Conservation (phyloP, 306 rosid species). For the Acacia acuminata region DNA sequence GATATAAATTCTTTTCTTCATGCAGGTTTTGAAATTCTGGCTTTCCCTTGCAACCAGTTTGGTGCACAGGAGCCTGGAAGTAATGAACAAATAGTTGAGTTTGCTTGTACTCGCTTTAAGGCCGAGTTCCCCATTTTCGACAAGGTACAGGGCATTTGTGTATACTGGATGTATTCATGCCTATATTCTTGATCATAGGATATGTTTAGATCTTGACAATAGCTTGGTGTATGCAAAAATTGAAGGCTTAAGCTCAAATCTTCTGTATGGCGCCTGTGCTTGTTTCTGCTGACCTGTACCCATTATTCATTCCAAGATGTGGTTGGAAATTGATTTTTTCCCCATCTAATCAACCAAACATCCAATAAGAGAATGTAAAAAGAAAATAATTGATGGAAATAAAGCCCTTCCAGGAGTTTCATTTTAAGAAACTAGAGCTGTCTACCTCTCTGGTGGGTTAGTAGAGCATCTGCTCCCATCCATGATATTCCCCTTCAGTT, state of each 20-base stretch:
- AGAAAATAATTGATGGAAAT: not conserved
- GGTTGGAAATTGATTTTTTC: not conserved
- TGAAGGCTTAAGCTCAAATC: not conserved
- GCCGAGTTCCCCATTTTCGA: constrained; percentile 92
- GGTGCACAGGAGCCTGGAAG: constrained; percentile 96
- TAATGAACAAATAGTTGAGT: constrained; percentile 79
- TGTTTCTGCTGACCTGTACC: not conserved
- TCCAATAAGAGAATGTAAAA: not conserved
- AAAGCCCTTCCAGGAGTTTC: not conserved
- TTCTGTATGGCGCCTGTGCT: not conserved
- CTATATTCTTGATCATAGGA: not conserved
- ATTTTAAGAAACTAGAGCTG: not conserved
- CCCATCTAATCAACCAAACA: not conserved
- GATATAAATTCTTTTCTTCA: not conserved
- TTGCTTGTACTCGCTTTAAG: constrained; percentile 93
- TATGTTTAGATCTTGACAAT: constrained; percentile 6
- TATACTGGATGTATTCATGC: not conserved
- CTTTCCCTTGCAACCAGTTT: constrained; percentile 97
- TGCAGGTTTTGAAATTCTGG: constrained; percentile 87
- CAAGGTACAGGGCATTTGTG: constrained; percentile 54
- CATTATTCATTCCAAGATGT: not conserved
- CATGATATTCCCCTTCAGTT: not conserved
- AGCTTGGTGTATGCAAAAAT: not conserved
- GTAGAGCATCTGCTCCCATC: not conserved
- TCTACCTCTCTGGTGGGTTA: not conserved